phyloP scores from a whole-genome alignment of 2,329 filamentous ascomycete genomes.

The Metarhizium anisopliae region DNA sequence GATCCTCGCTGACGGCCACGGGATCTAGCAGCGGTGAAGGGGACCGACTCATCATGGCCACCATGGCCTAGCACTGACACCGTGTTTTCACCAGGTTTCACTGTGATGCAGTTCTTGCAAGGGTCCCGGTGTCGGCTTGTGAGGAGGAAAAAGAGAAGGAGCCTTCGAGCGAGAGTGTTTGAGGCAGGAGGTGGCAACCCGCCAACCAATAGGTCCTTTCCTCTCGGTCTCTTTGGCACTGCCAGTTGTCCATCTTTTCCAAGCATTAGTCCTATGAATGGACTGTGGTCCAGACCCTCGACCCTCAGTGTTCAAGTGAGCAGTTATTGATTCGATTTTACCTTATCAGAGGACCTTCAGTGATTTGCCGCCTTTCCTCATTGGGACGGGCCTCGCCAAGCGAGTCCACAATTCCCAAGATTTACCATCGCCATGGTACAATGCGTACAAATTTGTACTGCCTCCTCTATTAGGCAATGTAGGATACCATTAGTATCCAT shows the following conservation, averaged over 20 bases:
- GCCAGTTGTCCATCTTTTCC: background rate
- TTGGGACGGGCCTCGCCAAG: background rate
- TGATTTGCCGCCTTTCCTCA: background rate
- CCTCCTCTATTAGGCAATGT: no score
- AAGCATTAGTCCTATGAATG: background rate
- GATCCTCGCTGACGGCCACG: conserved; percentile 41
- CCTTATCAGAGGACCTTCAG: background rate
- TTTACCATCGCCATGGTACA: no score
- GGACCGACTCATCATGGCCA: conserved; percentile 20
- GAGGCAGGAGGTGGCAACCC: conserved; percentile 1
- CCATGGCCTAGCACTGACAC: conserved; percentile 1
- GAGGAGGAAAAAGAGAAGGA: background rate
- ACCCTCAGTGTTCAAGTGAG: background rate
- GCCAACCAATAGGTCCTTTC: background rate
- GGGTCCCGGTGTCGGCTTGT: background rate
- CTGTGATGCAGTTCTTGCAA: background rate
- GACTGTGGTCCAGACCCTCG: background rate
- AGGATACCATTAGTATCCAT: no score
- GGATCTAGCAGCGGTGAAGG: conserved; percentile 42
- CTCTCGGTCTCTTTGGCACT: background rate
- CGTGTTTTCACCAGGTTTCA: background rate
- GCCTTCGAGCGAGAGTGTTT: background rate
- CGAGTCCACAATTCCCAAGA: background rate
- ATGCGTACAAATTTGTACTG: no score
- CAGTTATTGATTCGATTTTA: background rate